These are phyloP conservation scores for Hysterium pulicare DNA, from an alignment of 2,329 filamentous ascomycete genomes.

Conservation along the genomic window DNA sequence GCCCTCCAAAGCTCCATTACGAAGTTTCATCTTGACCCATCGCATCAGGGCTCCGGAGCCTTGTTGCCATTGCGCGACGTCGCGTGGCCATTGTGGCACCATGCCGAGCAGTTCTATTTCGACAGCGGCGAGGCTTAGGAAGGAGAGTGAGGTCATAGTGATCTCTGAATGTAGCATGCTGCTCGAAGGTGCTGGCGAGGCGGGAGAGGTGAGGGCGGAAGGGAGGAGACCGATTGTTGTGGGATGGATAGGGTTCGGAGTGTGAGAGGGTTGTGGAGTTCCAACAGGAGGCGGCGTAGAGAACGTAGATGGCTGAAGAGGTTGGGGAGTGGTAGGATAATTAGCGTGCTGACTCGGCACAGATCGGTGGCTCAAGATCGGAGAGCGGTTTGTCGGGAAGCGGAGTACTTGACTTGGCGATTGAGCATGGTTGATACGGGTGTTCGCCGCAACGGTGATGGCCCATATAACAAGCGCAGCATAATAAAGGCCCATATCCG, in stretches of 20 bases:
- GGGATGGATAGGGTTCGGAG: slow-evolving; percentile 13
- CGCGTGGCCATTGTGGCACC: slow-evolving; percentile 14
- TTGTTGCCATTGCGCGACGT: slow-evolving; percentile 22
- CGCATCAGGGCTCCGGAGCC: slow-evolving; percentile 28
- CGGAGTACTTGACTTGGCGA: slow-evolving; percentile 9
- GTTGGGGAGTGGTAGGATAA: not conserved
- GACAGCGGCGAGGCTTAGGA: slow-evolving; percentile 20
- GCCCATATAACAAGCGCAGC: slow-evolving; percentile 36
- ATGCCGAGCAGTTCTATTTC: slow-evolving; percentile 16
- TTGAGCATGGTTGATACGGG: slow-evolving; percentile 13
- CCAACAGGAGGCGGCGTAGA: slow-evolving; percentile 8
- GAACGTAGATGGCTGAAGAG: not conserved
- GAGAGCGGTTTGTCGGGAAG: slow-evolving; percentile 16
- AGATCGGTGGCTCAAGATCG: slow-evolving; percentile 10
- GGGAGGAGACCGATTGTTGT: slow-evolving; percentile 10
- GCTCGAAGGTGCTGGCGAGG: slow-evolving; percentile 11
- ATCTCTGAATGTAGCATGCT: slow-evolving; percentile 20
- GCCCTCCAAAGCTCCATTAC: slow-evolving; percentile 16
- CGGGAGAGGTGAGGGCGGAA: slow-evolving; percentile 15
- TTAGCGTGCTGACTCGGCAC: not conserved
- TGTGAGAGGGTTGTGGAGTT: slow-evolving; percentile 7
- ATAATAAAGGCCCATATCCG: slow-evolving; percentile 34
- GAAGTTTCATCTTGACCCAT: slow-evolving; percentile 31
- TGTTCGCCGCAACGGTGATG: slow-evolving; percentile 25
- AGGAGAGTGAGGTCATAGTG: slow-evolving; percentile 19